These are phyloP conservation scores for Rutstroemia sp. DNA, from an alignment of 2,329 filamentous ascomycete species.

Conservation along the genomic window DNA sequence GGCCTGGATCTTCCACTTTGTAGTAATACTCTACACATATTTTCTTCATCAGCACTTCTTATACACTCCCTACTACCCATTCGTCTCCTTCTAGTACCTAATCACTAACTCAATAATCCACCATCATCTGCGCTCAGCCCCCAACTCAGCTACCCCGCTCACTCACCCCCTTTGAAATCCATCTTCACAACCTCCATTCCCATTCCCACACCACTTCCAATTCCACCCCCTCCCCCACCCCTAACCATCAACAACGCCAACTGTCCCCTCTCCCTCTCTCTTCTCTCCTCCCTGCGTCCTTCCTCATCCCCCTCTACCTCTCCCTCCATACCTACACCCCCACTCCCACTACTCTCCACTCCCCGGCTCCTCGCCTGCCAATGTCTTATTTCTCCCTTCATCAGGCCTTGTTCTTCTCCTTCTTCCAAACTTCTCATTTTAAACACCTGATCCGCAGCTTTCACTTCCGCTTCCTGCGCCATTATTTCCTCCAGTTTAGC, in stretches of 20 bases:
- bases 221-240: background rate
- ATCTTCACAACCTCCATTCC: background rate
- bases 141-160: background rate
- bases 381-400: background rate
- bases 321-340: background rate
- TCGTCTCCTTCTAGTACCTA: too few relatives aligned
- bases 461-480: too few relatives aligned
- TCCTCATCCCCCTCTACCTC: too few relatives aligned
- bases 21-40: too few relatives aligned
- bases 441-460: too few relatives aligned
- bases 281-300: background rate
- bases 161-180: slow-evolving; percentile 1
- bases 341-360: background rate
- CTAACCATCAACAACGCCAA: slow-evolving; percentile 4
- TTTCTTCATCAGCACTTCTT: too few relatives aligned
- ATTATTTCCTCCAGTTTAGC: too few relatives aligned
- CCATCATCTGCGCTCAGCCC: background rate
- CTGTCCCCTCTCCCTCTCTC: background rate
- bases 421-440: too few relatives aligned
- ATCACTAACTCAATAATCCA: background rate
- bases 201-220: background rate
- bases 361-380: background rate
- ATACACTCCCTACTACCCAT: too few relatives aligned
- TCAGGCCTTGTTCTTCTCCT: too few relatives aligned
- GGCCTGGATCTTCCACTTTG: too few relatives aligned